Evolutionary conservation across 805 yeast genomes (phyloP), one percentile per base, ranked within the genome.

Genomic region (Candida cerambycidarum): DNA sequence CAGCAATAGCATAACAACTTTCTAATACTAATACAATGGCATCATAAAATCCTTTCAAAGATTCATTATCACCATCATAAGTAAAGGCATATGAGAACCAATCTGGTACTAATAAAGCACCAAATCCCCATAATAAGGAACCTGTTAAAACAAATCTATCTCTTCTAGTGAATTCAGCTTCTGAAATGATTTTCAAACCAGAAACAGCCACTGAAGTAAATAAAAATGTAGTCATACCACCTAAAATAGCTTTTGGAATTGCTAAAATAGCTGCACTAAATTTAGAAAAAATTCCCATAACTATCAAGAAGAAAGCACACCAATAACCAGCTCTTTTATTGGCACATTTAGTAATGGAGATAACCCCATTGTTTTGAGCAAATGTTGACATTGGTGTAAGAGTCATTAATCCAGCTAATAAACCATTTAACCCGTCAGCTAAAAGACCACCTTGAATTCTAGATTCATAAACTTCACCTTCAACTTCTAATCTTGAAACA

Each of bases 311-410:
- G 70, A 87, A 78, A 50, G 87, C 83, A 67, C 86, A 79, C 79
- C 87, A 84, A 62, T 80, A 82, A 30, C 93, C 97, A 17, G 79
- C 88, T 38, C 76, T 71, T 67, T 95, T 78, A 55, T 87, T 82
- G 37, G 96, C 97, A 67, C 96, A 89, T 62, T 87, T 88, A 38
- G 97, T 90, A 61, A 90, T 75, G 32, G 95, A 83, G 52, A 89
- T 89, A 45, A 89, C 96, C 73, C 97, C 97, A 61, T 90, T 90
- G 67, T 90, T 90, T 67, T 89, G 97, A 11, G 97, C 96, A 70
- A 90, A 90, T 0, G 93, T 84, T 10, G 95, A 82, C 80, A 89
- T 73, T 44, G 97, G 96, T n/a, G 96, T 85, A 42, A 85, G 69
- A 15, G 96, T 89, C 76, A 80, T 76, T 34, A 89, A 70, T 32